These are phyloP conservation scores for Mitragyna speciosa DNA, from an alignment of 257 asterid genomes.

Conservation along the genomic window DNA sequence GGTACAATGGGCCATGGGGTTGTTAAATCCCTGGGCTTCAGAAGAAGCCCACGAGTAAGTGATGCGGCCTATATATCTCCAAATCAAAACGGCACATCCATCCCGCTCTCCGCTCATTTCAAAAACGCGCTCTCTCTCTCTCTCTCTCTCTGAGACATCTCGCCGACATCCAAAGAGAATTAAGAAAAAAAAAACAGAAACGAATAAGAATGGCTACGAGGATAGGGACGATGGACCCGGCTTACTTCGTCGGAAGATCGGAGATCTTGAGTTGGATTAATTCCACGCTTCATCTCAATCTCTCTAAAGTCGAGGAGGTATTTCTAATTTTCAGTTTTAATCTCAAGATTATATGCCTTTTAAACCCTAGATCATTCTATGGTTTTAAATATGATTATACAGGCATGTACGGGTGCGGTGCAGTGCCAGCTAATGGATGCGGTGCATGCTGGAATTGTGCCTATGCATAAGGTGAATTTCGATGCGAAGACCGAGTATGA, in stretches of 20 bases:
- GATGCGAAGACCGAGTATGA: slow-evolving; percentile 87
- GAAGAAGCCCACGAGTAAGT: too few species aligned
- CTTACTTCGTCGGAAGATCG: slow-evolving; percentile 87
- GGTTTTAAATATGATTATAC: neutral
- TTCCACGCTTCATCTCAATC: slow-evolving; percentile 74
- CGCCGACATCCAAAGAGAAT: slow-evolving; percentile 11
- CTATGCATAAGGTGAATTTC: slow-evolving; percentile 91
- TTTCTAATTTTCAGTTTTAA: neutral
- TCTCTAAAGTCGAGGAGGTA: slow-evolving; percentile 94
- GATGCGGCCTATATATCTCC: too few species aligned
- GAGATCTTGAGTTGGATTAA: slow-evolving; percentile 91
- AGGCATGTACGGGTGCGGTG: slow-evolving; percentile 88
- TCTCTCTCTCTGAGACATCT: neutral
- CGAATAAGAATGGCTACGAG: slow-evolving; percentile 54
- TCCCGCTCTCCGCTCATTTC: slow-evolving; percentile 59
- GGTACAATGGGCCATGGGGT: neutral
- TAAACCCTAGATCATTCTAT: slow-evolving; percentile 10
- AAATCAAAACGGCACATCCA: neutral
- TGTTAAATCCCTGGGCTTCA: neutral
- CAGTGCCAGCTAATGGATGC: slow-evolving; percentile 95
- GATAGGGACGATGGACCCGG: slow-evolving; percentile 86
- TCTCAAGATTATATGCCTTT: neutral
- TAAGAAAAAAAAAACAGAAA: neutral
- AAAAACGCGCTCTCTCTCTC: slow-evolving; percentile 16
- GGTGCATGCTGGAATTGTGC: slow-evolving; percentile 78